phyloP scores from a whole-genome alignment of 2,329 filamentous ascomycete genomes.

The Thelonectria olida region DNA sequence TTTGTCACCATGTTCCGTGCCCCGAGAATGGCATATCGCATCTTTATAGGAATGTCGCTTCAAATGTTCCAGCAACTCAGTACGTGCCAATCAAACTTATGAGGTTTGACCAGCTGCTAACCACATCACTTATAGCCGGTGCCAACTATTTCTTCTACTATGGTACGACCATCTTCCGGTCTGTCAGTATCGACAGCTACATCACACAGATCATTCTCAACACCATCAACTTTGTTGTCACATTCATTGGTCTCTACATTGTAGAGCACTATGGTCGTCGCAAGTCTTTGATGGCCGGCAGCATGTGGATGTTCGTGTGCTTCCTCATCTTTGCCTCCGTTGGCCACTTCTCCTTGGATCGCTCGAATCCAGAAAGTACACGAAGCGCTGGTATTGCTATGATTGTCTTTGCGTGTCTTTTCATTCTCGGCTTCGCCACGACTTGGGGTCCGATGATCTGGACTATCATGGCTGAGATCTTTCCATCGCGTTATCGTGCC shows the following conservation, averaged over 20 bases:
- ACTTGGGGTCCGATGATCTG: constrained; percentile 74
- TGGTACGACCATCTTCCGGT: constrained; percentile 60
- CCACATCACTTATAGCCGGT: constrained; percentile 49
- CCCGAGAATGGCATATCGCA: constrained; percentile 71
- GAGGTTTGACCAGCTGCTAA: background rate
- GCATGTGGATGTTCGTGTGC: constrained; percentile 67
- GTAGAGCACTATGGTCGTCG: constrained; percentile 74
- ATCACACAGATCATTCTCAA: constrained; percentile 74
- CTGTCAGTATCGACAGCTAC: constrained; percentile 65
- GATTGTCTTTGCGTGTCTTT: constrained; percentile 71
- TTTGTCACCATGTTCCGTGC: constrained; percentile 70
- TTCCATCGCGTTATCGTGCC: constrained; percentile 69
- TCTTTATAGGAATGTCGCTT: constrained; percentile 66
- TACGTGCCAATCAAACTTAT: constrained; percentile 5
- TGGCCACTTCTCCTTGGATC: constrained; percentile 58
- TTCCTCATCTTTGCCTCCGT: constrained; percentile 67
- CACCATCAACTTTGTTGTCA: constrained; percentile 73
- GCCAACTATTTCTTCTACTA: constrained; percentile 76
- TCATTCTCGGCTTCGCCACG: constrained; percentile 72
- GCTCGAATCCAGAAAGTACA: constrained; percentile 44
- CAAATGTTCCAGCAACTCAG: constrained; percentile 75
- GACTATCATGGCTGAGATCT: constrained; percentile 72
- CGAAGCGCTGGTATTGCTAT: constrained; percentile 63
- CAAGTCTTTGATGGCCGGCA: constrained; percentile 69
- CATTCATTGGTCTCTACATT: constrained; percentile 75